Percentiles rank a stretch among this genome's conserved stretches.
These are phyloP conservation scores for Phytophthora pinifolia DNA, from an alignment of 352 stramenopile species.

Conservation along the genomic window DNA sequence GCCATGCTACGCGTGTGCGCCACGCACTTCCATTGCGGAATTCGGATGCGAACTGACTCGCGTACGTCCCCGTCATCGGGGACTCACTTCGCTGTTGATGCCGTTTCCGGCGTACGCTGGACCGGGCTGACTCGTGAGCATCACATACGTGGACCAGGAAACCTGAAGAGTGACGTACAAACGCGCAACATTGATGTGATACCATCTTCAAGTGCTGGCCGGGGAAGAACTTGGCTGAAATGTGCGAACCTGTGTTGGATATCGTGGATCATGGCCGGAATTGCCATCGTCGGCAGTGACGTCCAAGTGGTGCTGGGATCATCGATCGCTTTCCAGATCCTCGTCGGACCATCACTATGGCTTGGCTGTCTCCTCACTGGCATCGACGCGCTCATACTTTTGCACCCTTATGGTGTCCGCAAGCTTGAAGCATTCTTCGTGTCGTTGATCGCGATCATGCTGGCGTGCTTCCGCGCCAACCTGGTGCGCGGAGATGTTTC, in stretches of 20 bases:
- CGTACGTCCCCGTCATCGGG: constrained; percentile 97
- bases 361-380: constrained; percentile 87
- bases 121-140: constrained; percentile 91
- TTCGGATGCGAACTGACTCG: constrained; percentile 94
- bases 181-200: constrained; percentile 88
- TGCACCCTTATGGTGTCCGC: constrained; percentile 92
- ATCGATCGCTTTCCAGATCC: constrained; percentile 90
- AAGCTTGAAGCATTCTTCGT: constrained; percentile 95
- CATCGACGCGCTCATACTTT: constrained; percentile 92
- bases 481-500: constrained; percentile 84
- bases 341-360: constrained; percentile 91
- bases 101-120: constrained; percentile 83
- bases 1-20: constrained; percentile 90
- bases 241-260: constrained; percentile 84
- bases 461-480: constrained; percentile 92
- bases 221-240: constrained; percentile 89
- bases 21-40: constrained; percentile 86
- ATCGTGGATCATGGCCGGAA: constrained; percentile 92
- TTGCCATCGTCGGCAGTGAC: constrained; percentile 92
- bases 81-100: too few relatives aligned
- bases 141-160: constrained; percentile 96
- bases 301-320: constrained; percentile 93
- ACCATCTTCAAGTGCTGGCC: constrained; percentile 94
- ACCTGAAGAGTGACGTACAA: constrained; percentile 96
- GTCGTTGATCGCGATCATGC: constrained; percentile 92